phyloP scores from a whole-genome alignment of 805 yeast species.

The Pichia paraexigua region DNA sequence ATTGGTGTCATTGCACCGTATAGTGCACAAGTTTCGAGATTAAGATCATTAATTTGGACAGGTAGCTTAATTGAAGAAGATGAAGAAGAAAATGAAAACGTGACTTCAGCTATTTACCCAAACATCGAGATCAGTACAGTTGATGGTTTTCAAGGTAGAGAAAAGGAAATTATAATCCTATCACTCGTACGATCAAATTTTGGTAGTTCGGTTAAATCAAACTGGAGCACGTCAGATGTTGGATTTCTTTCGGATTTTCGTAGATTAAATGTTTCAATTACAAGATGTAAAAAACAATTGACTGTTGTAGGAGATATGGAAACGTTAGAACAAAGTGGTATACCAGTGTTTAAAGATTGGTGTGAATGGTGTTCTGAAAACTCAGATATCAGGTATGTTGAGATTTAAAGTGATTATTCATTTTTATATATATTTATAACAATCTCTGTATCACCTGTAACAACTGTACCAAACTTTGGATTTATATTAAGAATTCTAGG shows the following conservation, averaged over 20 bases:
- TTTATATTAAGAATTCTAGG: slow-evolving; percentile 50
- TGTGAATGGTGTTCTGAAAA: slow-evolving; percentile 58
- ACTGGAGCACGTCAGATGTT: slow-evolving; percentile 38
- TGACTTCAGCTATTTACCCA: slow-evolving; percentile 21
- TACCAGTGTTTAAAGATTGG: slow-evolving; percentile 55
- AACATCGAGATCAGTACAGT: slow-evolving; percentile 76
- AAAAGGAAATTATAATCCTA: slow-evolving; percentile 77
- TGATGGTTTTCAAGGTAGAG: slow-evolving; percentile 96
- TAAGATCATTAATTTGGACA: slow-evolving; percentile 40
- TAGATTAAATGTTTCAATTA: slow-evolving; percentile 87
- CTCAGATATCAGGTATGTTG: slow-evolving; percentile 64
- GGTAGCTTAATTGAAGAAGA: slow-evolving; percentile 14
- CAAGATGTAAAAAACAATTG: slow-evolving; percentile 79
- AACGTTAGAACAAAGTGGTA: slow-evolving; percentile 40
- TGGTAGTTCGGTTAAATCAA: slow-evolving; percentile 22
- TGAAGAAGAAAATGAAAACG: slow-evolving; percentile 7
- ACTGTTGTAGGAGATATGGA: slow-evolving; percentile 86
- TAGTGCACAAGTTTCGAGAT: slow-evolving; percentile 68
- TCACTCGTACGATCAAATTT: slow-evolving; percentile 74
- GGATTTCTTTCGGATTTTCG: slow-evolving; percentile 78
- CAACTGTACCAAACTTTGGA: slow-evolving; percentile 52
- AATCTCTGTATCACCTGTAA: slow-evolving; percentile 54
- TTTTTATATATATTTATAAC: slow-evolving; percentile 31
- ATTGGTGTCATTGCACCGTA: slow-evolving; percentile 92
- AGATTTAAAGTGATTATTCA: slow-evolving; percentile 30